Conservation (phyloP, 1,284 basidiomycete genomes). For the Athelia sp. region DNA sequence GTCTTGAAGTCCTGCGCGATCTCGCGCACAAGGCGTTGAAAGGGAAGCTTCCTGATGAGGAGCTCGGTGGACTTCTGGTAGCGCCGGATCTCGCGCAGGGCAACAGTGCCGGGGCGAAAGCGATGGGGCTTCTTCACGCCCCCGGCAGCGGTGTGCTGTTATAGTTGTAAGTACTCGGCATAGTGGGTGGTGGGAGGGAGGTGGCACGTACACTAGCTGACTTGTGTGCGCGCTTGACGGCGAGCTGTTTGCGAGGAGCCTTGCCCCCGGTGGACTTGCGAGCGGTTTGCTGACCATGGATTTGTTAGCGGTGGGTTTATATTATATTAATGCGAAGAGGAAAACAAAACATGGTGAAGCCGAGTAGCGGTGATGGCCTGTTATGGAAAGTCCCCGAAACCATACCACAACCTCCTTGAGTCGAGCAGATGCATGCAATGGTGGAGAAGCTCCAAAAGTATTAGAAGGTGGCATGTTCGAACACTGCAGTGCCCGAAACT, state of each 20-base stretch:
- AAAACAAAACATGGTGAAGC: neutral
- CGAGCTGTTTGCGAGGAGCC: constrained; percentile 62
- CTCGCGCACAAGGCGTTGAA: constrained; percentile 74
- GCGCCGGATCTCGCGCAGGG: constrained; percentile 79
- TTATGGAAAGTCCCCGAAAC: neutral
- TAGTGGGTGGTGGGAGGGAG: neutral
- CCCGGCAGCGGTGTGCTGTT: constrained; percentile 44
- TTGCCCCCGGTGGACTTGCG: constrained; percentile 62
- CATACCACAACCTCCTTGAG: neutral
- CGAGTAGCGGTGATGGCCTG: neutral
- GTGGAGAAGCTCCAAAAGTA: neutral
- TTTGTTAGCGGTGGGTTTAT: neutral
- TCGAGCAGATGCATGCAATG: neutral
- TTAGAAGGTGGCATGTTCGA: neutral
- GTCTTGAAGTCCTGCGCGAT: constrained; percentile 78
- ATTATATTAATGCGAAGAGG: neutral
- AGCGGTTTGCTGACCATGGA: constrained; percentile 38
- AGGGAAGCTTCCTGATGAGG: constrained; percentile 74
- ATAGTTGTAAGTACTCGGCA: constrained; percentile 1
- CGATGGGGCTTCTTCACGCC: constrained; percentile 82
- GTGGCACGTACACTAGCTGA: constrained; percentile 34
- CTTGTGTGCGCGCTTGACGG: constrained; percentile 41
- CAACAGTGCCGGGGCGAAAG: constrained; percentile 65
- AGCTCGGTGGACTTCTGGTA: constrained; percentile 84
- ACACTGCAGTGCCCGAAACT: neutral